These are phyloP conservation scores for Fallopia convolvulus DNA, from an alignment of 148 eudicot genomes.

Conservation along the genomic window DNA sequence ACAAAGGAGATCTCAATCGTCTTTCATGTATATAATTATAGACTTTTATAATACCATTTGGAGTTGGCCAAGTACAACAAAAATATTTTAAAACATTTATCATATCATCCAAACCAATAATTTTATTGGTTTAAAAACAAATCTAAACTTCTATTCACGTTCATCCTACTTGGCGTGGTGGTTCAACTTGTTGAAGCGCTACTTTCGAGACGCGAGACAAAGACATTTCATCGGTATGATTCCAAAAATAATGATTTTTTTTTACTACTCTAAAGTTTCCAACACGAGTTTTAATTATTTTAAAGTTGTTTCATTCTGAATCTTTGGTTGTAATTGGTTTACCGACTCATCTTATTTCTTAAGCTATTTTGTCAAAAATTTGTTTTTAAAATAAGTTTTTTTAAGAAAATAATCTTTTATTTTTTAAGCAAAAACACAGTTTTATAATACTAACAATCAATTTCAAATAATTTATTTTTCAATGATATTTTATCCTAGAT, in stretches of 20 bases:
- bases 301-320: not conserved
- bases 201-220: not conserved
- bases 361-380: too few relatives aligned
- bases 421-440: too few relatives aligned
- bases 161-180: slow-evolving; percentile 9
- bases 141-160: slow-evolving; percentile 2
- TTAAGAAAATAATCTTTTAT: too few relatives aligned
- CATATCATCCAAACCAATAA: not conserved
- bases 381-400: too few relatives aligned
- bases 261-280: not conserved
- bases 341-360: too few relatives aligned
- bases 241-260: not conserved
- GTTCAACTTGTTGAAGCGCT: not conserved
- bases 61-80: not conserved
- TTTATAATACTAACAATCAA: too few relatives aligned
- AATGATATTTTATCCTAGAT: too few relatives aligned
- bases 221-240: not conserved
- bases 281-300: not conserved
- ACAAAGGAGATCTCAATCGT: slow-evolving; percentile 5
- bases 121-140: not conserved
- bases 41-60: not conserved
- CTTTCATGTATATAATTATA: not conserved
- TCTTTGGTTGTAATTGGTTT: too few relatives aligned
- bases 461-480: too few relatives aligned
- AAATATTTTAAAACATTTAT: not conserved